Evolutionary conservation across 345 rosid genomes (phyloP).

Genomic region (Citrus sp.): DNA sequence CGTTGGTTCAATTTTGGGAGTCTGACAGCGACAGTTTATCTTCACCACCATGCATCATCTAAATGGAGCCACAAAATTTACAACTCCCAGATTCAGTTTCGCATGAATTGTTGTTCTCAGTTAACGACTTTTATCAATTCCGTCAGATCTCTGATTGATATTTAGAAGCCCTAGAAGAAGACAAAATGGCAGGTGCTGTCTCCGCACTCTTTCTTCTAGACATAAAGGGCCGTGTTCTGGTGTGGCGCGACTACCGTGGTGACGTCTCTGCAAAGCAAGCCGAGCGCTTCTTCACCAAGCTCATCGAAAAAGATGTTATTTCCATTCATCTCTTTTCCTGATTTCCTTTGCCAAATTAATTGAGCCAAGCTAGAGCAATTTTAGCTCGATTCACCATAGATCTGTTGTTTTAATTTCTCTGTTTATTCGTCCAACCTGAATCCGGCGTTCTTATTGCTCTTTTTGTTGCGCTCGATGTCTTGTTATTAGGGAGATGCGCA

Average conservation of each 20-base stretch:
- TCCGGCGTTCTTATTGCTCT: not conserved
- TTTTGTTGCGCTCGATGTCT: constrained; percentile 7
- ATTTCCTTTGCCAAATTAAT: not conserved
- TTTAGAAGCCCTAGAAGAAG: constrained; percentile 7
- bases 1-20: not conserved
- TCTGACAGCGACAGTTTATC: not conserved
- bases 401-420: not conserved
- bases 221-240: constrained; percentile 91
- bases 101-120: not conserved
- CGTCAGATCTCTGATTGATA: constrained; percentile 17
- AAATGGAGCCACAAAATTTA: not conserved
- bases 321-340: not conserved
- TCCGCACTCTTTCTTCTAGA: constrained; percentile 92
- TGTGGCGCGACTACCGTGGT: constrained; percentile 98
- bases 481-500: constrained; percentile 83
- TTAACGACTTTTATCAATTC: constrained; percentile 1
- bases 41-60: not conserved
- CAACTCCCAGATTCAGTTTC: not conserved
- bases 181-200: constrained; percentile 82
- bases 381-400: constrained; percentile 4
- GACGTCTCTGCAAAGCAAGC: constrained; percentile 85
- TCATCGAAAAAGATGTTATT: constrained; percentile 84
- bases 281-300: constrained; percentile 92
- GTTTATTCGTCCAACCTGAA: too few relatives aligned
- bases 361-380: not conserved